phyloP scores from a whole-genome alignment of 768 basidiomycete genomes.

The Termitomyces sp. region DNA sequence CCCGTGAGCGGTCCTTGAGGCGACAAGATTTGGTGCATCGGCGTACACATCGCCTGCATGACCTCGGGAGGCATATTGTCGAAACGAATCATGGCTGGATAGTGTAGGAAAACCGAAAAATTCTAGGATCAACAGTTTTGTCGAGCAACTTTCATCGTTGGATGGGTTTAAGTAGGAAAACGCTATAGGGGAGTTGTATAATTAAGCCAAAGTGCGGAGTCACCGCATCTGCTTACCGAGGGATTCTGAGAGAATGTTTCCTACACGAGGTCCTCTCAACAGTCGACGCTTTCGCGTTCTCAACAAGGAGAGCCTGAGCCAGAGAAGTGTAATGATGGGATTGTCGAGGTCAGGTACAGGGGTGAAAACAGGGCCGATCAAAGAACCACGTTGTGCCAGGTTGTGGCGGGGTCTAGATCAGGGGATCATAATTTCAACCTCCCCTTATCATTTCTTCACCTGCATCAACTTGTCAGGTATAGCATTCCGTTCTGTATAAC shows the following conservation, averaged over 20 bases:
- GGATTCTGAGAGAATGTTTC: slow-evolving; percentile 7
- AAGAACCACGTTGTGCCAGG: slow-evolving; percentile 1
- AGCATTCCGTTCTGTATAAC: not conserved
- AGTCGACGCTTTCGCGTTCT: slow-evolving; percentile 5
- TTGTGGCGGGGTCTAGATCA: slow-evolving; percentile 9
- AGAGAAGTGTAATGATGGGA: slow-evolving; percentile 2
- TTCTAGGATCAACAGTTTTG: slow-evolving; percentile 4
- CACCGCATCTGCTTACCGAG: slow-evolving; percentile 16
- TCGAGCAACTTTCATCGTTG: slow-evolving; percentile 11
- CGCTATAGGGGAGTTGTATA: slow-evolving; percentile 15
- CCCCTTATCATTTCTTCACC: not conserved
- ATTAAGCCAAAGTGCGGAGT: slow-evolving; percentile 12
- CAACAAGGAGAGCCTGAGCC: slow-evolving; percentile 10
- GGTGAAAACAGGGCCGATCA: slow-evolving; percentile 8
- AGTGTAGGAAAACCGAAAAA: not conserved
- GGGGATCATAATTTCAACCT: slow-evolving; percentile 1
- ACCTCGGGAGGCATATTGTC: slow-evolving; percentile 72
- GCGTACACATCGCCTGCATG: slow-evolving; percentile 82
- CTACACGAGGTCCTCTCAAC: slow-evolving; percentile 9
- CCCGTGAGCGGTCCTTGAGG: slow-evolving; percentile 37
- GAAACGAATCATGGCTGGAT: slow-evolving; percentile 66
- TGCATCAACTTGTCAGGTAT: not conserved
- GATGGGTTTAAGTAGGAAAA: slow-evolving; percentile 15
- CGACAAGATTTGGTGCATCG: slow-evolving; percentile 71
- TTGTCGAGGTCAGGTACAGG: slow-evolving; percentile 14